A percentile compares a stretch with the other conserved stretches of the same genome.
phyloP scores from a whole-genome alignment of 2,329 filamentous ascomycete species.

The Tolypocladium tundrense region DNA sequence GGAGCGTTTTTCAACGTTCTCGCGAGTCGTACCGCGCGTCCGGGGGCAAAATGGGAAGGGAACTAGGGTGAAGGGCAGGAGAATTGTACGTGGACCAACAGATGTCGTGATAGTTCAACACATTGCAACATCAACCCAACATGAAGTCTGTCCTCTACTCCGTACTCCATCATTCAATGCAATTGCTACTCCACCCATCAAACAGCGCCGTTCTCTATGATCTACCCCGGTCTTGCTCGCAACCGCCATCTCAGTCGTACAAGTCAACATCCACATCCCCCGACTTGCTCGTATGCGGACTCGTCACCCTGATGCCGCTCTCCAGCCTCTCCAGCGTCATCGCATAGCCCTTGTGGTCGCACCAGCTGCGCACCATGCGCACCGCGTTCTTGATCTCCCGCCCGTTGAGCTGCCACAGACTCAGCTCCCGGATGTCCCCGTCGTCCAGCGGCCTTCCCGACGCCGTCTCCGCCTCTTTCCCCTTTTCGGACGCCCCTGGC shows the following conservation, averaged over 20 bases:
- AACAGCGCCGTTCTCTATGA: too few relatives aligned
- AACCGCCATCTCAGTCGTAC: constrained; percentile 10
- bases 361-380: constrained; percentile 35
- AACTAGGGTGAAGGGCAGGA: too few relatives aligned
- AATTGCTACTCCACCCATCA: too few relatives aligned
- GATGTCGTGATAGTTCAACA: too few relatives aligned
- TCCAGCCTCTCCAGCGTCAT: constrained; percentile 32
- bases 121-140: too few relatives aligned
- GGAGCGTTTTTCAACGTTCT: too few relatives aligned
- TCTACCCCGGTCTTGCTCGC: too few relatives aligned
- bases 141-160: too few relatives aligned
- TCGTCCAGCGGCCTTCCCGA: constrained; percentile 10
- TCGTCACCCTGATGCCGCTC: constrained; percentile 34
- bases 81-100: too few relatives aligned
- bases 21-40: too few relatives aligned
- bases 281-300: constrained; percentile 28
- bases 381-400: constrained; percentile 37
- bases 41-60: too few relatives aligned
- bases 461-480: not conserved
- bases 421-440: constrained; percentile 26
- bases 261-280: constrained; percentile 14
- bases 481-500: not conserved
- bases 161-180: too few relatives aligned
- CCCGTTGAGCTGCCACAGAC: constrained; percentile 31
- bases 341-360: constrained; percentile 29